A percentile compares a stretch with the other conserved stretches of the same genome.
phyloP scores from a whole-genome alignment of 2,329 filamentous ascomycete species.

The Hypoxylon sp. region DNA sequence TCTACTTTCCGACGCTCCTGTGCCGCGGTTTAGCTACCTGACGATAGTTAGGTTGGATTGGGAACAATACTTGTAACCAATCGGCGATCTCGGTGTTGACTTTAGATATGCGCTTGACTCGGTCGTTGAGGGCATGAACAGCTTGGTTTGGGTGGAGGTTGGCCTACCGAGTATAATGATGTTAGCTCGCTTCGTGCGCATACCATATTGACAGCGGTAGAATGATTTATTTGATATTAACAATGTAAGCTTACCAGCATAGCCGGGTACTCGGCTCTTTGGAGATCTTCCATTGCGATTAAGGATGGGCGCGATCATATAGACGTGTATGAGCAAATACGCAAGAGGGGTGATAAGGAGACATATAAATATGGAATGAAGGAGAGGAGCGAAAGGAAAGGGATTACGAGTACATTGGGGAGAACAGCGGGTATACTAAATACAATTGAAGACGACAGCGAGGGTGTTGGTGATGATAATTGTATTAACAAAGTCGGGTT shows the following conservation, averaged over 20 bases:
- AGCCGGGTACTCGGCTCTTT: conserved; percentile 91
- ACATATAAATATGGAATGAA: conserved; percentile 47
- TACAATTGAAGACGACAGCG: conserved; percentile 32
- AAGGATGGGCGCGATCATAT: conserved; percentile 52
- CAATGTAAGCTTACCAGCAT: conserved; percentile 82
- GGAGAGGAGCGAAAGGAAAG: conserved; percentile 38
- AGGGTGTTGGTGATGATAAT: conserved; percentile 34
- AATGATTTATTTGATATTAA: not conserved
- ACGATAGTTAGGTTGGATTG: conserved; percentile 26
- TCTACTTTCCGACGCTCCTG: conserved; percentile 95
- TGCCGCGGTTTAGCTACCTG: conserved; percentile 42
- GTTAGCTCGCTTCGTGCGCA: conserved; percentile 41
- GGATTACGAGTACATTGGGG: conserved; percentile 44
- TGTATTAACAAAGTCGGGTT: conserved; percentile 26
- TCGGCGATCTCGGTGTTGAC: conserved; percentile 94
- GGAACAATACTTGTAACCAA: conserved; percentile 86
- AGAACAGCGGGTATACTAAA: conserved; percentile 28
- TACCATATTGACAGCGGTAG: not conserved
- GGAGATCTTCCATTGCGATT: conserved; percentile 78
- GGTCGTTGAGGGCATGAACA: conserved; percentile 84
- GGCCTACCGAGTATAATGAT: conserved; percentile 67
- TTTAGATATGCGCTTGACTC: conserved; percentile 87
- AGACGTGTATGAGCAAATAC: conserved; percentile 50
- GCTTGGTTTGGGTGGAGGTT: conserved; percentile 86
- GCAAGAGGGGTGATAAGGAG: conserved; percentile 50